phyloP scores from a whole-genome alignment of 73 alveolate genomes.

The Blepharisma japonicum region DNA sequence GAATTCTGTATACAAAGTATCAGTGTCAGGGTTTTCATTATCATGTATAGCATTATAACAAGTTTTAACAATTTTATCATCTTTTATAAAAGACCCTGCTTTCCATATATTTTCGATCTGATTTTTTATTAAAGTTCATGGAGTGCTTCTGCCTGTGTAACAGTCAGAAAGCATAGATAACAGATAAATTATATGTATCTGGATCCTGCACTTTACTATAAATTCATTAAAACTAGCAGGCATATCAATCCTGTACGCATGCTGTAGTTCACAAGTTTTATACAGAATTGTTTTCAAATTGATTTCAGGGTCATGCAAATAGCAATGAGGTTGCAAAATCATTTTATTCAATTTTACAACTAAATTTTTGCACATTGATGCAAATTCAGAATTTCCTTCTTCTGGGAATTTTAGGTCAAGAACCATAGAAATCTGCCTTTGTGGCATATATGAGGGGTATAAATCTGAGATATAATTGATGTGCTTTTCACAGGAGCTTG shows the following conservation, averaged over 20 bases:
- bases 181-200: neutral
- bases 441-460: slow-evolving; percentile 16
- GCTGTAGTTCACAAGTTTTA: neutral
- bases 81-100: neutral
- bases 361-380: neutral
- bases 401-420: slow-evolving; percentile 7
- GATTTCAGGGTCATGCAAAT: neutral
- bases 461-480: slow-evolving; percentile 1
- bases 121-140: neutral
- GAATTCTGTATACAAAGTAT: too few species aligned
- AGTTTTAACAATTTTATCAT: neutral
- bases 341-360: neutral
- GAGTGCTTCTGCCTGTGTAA: neutral
- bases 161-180: neutral
- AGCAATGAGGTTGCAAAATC: neutral
- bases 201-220: neutral
- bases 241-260: neutral
- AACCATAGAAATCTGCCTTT: neutral
- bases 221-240: neutral
- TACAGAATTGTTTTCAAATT: neutral
- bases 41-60: neutral
- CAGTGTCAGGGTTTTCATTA: too few species aligned
- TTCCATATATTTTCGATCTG: slow-evolving; percentile 15
- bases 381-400: neutral
- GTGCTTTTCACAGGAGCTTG: slow-evolving; percentile 28